These are phyloP conservation scores for Xylariaceae sp. DNA, from an alignment of 2,329 filamentous ascomycete species.

Conservation along the genomic window DNA sequence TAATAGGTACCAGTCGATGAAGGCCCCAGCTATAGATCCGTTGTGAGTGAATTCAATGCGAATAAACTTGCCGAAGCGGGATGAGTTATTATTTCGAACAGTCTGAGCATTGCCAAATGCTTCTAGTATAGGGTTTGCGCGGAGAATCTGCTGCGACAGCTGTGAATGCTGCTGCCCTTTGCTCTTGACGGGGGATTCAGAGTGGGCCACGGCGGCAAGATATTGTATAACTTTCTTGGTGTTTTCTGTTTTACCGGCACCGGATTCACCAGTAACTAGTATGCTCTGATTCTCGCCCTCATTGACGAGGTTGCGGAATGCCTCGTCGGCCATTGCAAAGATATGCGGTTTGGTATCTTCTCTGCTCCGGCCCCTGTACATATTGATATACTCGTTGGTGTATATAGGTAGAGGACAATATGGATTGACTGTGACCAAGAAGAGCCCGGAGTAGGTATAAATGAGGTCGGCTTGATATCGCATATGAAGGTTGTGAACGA, in stretches of 20 bases:
- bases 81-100: constrained; percentile 96
- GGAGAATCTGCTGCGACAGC: constrained; percentile 90
- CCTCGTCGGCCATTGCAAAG: constrained; percentile 94
- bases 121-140: constrained; percentile 95
- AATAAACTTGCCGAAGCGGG: constrained; percentile 97
- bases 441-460: constrained; percentile 96
- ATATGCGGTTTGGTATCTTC: constrained; percentile 98
- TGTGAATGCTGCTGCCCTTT: constrained; percentile 69
- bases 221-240: constrained; percentile 99
- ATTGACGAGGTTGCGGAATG: constrained; percentile 91
- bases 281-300: constrained; percentile 97
- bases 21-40: constrained; percentile 90
- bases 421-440: constrained; percentile 94
- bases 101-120: constrained; percentile 98
- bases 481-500: constrained; percentile 94
- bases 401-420: constrained; percentile 95
- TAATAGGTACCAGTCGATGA: constrained; percentile 96
- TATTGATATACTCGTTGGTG: constrained; percentile 92
- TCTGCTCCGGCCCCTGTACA: constrained; percentile 87
- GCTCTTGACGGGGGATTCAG: constrained; percentile 65
- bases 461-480: constrained; percentile 95
- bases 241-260: constrained; percentile 97
- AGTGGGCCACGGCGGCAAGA: constrained; percentile 85
- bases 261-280: constrained; percentile 94
- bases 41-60: constrained; percentile 87